phyloP scores from a whole-genome alignment of 2,329 filamentous ascomycete species.

The Stylonectria norvegica region DNA sequence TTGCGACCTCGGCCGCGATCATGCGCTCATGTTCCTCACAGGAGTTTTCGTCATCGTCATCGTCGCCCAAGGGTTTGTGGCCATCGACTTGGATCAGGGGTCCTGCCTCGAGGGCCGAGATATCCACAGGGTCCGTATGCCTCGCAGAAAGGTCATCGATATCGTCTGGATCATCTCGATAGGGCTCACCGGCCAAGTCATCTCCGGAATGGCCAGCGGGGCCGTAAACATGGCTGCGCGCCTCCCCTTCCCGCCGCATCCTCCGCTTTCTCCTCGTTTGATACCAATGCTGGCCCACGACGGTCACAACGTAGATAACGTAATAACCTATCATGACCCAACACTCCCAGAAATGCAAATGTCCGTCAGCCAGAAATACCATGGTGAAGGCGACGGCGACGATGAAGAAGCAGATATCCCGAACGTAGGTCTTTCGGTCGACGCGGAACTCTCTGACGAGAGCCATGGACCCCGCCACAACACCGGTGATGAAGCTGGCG shows the following conservation, averaged over 20 bases:
- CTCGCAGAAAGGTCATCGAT: conserved; percentile 16
- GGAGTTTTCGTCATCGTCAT: conserved; percentile 45
- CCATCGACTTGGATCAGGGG: conserved; percentile 47
- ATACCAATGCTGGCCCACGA: conserved; percentile 92
- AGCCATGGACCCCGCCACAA: conserved; percentile 96
- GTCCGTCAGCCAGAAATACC: conserved; percentile 80
- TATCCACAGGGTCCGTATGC: conserved; percentile 31
- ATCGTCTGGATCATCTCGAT: conserved; percentile 57
- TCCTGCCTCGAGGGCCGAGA: conserved; percentile 43
- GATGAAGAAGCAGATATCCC: conserved; percentile 91
- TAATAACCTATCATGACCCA: conserved; percentile 88
- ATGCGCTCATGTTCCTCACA: conserved; percentile 58
- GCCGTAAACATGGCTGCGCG: conserved; percentile 70
- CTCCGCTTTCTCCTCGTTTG: conserved; percentile 58
- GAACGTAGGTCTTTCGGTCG: conserved; percentile 80
- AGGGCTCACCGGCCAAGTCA: conserved; percentile 54
- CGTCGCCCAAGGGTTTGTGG: conserved; percentile 30
- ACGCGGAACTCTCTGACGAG: conserved; percentile 93
- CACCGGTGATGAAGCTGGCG: conserved; percentile 95
- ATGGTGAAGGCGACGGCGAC: conserved; percentile 83
- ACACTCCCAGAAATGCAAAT: conserved; percentile 85
- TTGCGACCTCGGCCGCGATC: conserved; percentile 78
- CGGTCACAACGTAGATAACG: conserved; percentile 79
- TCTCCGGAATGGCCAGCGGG: conserved; percentile 48
- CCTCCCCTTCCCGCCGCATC: conserved; percentile 64